phyloP scores from a whole-genome alignment of 108 stramenopile species.

The Craspedostauros australis region DNA sequence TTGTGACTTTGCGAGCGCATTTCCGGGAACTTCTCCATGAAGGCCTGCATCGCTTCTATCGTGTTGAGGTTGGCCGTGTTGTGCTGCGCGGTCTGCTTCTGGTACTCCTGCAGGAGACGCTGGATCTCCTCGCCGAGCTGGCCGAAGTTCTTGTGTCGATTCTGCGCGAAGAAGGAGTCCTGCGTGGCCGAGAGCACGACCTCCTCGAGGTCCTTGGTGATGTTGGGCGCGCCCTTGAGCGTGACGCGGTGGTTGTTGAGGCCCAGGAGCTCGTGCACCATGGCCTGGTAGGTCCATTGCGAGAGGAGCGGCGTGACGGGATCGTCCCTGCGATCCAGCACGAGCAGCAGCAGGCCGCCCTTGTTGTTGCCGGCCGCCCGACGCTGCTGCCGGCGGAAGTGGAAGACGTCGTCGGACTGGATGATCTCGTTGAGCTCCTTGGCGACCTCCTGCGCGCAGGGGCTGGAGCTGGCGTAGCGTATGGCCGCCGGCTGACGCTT shows the following conservation, averaged over 20 bases:
- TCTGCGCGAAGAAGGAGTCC: constrained; percentile 87
- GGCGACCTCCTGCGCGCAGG: constrained; percentile 76
- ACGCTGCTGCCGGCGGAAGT: constrained; percentile 61
- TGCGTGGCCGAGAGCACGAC: constrained; percentile 89
- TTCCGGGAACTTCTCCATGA: constrained; percentile 97
- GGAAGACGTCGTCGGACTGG: constrained; percentile 86
- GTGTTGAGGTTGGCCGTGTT: constrained; percentile 68
- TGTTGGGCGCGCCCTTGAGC: constrained; percentile 89
- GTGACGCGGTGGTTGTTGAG: constrained; percentile 95
- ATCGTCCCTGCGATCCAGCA: constrained; percentile 97
- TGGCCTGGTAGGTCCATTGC: constrained; percentile 99
- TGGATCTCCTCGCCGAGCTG: constrained; percentile 96
- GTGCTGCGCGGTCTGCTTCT: constrained; percentile 79
- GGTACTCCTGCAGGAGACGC: constrained; percentile 90
- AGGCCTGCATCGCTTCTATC: constrained; percentile 98
- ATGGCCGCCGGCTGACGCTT: constrained; percentile 86
- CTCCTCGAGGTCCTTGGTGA: constrained; percentile 93
- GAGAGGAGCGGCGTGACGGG: constrained; percentile 96
- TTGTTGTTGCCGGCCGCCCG: constrained; percentile 32
- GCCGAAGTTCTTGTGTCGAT: constrained; percentile 96
- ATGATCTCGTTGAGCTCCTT: constrained; percentile 74
- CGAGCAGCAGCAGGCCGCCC: constrained; percentile 61
- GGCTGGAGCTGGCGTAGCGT: constrained; percentile 81
- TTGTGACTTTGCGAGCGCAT: constrained; percentile 81
- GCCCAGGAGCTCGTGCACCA: constrained; percentile 99